These are phyloP conservation scores for Lachnellula suecica DNA, from an alignment of 2,329 filamentous ascomycete genomes.

Conservation along the genomic window DNA sequence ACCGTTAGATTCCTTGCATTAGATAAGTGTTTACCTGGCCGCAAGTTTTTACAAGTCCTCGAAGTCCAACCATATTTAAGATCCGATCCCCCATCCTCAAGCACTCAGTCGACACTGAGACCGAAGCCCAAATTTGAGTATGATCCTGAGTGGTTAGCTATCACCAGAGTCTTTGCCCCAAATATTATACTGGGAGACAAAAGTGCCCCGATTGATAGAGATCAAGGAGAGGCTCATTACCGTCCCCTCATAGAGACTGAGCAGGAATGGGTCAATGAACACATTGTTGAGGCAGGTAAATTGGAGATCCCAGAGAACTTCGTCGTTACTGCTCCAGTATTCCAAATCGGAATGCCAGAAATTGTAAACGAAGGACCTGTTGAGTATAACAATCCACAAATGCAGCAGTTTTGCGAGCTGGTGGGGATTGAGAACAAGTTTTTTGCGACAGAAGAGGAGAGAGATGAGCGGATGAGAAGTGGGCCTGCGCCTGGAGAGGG, in stretches of 20 bases:
- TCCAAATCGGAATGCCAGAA: conserved; percentile 57
- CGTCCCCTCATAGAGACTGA: conserved; percentile 65
- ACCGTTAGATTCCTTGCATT: conserved; percentile 82
- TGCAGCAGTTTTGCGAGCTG: conserved; percentile 75
- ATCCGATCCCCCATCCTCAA: conserved; percentile 20
- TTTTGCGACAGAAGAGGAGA: conserved; percentile 71
- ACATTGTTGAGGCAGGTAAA: conserved; percentile 63
- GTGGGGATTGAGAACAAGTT: conserved; percentile 76
- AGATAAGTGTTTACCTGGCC: conserved; percentile 82
- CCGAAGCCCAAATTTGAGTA: conserved; percentile 49
- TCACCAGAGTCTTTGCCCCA: conserved; percentile 76
- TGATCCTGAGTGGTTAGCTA: conserved; percentile 93
- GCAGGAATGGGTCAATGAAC: conserved; percentile 75
- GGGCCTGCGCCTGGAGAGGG: conserved; percentile 51
- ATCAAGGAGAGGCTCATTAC: conserved; percentile 72
- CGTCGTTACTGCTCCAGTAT: conserved; percentile 69
- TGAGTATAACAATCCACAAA: conserved; percentile 89
- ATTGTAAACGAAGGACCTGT: conserved; percentile 61
- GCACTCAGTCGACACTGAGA: conserved; percentile 4
- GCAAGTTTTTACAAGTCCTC: conserved; percentile 79
- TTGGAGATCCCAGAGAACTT: conserved; percentile 80
- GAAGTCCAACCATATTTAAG: conserved; percentile 52
- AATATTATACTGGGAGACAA: conserved; percentile 64
- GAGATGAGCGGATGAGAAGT: conserved; percentile 52
- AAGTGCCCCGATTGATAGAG: conserved; percentile 48